Evolutionary conservation across 2,329 filamentous ascomycete species (phyloP).

Genomic region (Aspergillus neoniger): DNA sequence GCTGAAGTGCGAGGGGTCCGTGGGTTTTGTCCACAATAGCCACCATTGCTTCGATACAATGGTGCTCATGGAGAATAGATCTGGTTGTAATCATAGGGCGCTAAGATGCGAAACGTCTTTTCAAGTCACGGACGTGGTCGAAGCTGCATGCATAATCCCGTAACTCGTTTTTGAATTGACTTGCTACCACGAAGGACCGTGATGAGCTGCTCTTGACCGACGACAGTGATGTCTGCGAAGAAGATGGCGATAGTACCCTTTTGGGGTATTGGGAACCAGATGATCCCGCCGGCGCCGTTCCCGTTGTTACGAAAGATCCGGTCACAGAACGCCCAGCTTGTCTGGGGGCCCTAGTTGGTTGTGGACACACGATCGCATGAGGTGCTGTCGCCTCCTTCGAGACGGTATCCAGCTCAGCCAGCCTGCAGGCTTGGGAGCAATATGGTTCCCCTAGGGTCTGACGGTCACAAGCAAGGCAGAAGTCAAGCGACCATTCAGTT

Average conservation of each 20-base stretch:
- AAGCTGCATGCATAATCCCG: slow-evolving; percentile 86
- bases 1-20: not conserved
- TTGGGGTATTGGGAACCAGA: slow-evolving; percentile 18
- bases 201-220: slow-evolving; percentile 69
- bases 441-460: slow-evolving; percentile 80
- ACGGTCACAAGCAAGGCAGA: slow-evolving; percentile 91
- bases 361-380: not conserved
- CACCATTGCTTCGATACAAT: not conserved
- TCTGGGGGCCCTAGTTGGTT: slow-evolving; percentile 40
- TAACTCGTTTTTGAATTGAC: slow-evolving; percentile 76
- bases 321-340: slow-evolving; percentile 28
- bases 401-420: slow-evolving; percentile 78
- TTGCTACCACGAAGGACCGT: slow-evolving; percentile 60
- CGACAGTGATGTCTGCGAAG: slow-evolving; percentile 80
- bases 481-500: slow-evolving; percentile 76
- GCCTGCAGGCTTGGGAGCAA: slow-evolving; percentile 87
- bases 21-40: not conserved
- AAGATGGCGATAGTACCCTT: slow-evolving; percentile 57
- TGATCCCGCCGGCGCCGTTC: slow-evolving; percentile 19
- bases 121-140: slow-evolving; percentile 69
- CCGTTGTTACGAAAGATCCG: slow-evolving; percentile 17
- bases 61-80: not conserved
- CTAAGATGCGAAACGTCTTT: slow-evolving; percentile 40
- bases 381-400: slow-evolving; percentile 4
- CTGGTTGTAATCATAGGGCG: not conserved